Conservation (phyloP, 2,329 filamentous ascomycete species). For the Aspergillus aculeatinus region DNA sequence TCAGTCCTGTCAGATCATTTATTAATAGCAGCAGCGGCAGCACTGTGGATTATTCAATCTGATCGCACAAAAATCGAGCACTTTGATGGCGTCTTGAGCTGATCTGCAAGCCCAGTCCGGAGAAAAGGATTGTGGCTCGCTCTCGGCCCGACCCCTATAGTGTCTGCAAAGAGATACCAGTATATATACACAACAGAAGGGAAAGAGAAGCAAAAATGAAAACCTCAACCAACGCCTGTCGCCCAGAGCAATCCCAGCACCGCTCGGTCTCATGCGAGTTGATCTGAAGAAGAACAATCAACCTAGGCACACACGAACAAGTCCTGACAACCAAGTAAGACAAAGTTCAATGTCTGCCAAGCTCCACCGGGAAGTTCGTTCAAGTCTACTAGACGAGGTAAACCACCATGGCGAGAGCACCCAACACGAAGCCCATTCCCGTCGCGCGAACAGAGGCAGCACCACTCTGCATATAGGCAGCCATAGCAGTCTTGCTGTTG, state of each 20-base stretch:
- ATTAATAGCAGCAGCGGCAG: not conserved
- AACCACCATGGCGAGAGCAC: conserved; percentile 12
- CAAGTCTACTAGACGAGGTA: conserved; percentile 12
- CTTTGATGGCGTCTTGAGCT: not conserved
- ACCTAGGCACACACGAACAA: not conserved
- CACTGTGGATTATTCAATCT: not conserved
- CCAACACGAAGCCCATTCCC: conserved; percentile 17
- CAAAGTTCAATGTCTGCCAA: not conserved
- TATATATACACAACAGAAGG: not conserved
- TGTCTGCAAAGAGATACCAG: not conserved
- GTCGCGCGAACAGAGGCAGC: conserved; percentile 13
- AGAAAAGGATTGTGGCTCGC: not conserved
- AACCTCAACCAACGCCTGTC: not conserved
- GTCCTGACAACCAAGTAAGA: not conserved
- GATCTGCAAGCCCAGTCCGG: not conserved
- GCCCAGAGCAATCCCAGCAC: not conserved
- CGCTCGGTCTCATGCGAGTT: not conserved
- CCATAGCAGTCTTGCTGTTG: conserved; percentile 15
- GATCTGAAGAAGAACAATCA: not conserved
- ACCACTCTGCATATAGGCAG: conserved; percentile 14
- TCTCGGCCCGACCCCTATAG: not conserved
- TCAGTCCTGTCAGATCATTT: not conserved
- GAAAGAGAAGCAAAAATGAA: not conserved
- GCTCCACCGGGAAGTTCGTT: not conserved
- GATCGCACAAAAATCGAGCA: not conserved